These are phyloP conservation scores for Geranomyces variabilis DNA, from an alignment of 192 early-diverging fungal genomes.

Conservation along the genomic window DNA sequence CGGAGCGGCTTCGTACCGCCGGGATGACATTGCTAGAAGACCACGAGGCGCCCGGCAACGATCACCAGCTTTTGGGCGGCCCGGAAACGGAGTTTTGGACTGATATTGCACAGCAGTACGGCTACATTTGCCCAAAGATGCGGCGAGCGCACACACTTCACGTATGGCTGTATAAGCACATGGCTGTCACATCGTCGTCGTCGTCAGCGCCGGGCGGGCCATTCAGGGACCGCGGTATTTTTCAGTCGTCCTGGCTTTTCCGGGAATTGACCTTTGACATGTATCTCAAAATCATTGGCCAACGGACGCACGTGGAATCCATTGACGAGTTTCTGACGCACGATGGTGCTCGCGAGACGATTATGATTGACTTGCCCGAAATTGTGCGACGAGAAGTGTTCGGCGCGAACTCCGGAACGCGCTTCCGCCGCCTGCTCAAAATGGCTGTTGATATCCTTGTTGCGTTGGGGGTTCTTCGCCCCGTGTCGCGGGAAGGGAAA, in stretches of 20 bases:
- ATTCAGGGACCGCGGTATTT: slow-evolving; percentile 21
- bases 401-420: background rate
- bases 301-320: background rate
- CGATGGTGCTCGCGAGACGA: background rate
- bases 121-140: slow-evolving; percentile 43
- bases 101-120: slow-evolving; percentile 38
- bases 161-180: slow-evolving; percentile 36
- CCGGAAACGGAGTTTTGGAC: background rate
- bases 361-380: slow-evolving; percentile 16
- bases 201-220: slow-evolving; percentile 11
- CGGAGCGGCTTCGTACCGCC: too few relatives aligned
- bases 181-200: background rate
- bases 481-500: background rate
- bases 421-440: slow-evolving; percentile 22
- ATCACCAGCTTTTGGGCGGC: background rate
- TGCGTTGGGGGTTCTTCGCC: slow-evolving; percentile 13
- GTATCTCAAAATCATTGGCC: slow-evolving; percentile 42
- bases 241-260: slow-evolving; percentile 19
- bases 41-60: background rate
- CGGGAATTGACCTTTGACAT: slow-evolving; percentile 46
- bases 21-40: background rate
- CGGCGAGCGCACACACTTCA: slow-evolving; percentile 33
- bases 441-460: slow-evolving; percentile 23
- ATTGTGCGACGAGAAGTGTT: background rate
- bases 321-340: slow-evolving; percentile 25